Percentiles rank a stretch among this genome's conserved stretches.
These are phyloP conservation scores for Prinsepia uniflora DNA, from an alignment of 306 rosid genomes.

Conservation along the genomic window DNA sequence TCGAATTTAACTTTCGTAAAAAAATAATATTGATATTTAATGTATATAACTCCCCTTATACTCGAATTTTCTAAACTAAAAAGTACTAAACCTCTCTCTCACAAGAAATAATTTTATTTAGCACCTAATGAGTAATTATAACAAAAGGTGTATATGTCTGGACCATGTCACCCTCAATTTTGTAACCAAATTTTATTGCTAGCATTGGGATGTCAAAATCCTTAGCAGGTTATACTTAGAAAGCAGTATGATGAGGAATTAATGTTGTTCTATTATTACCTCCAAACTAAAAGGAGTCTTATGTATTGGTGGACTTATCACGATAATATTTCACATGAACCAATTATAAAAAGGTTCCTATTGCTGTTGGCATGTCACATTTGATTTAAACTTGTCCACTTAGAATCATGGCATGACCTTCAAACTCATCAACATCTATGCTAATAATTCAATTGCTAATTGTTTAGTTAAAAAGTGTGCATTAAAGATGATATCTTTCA, in stretches of 20 bases:
- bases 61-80: no score
- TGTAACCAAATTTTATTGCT: not conserved
- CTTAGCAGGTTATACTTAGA: not conserved
- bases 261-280: not conserved
- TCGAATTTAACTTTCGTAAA: no score
- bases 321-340: conserved; percentile 28
- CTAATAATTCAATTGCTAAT: conserved; percentile 13
- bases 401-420: conserved; percentile 33
- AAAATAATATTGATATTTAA: no score
- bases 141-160: no score
- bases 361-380: conserved; percentile 45
- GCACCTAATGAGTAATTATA: not conserved
- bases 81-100: no score
- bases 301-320: conserved; percentile 24
- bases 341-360: conserved; percentile 26
- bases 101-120: no score
- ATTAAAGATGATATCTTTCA: conserved; percentile 19
- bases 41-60: no score
- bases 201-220: not conserved
- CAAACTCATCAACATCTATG: conserved; percentile 18
- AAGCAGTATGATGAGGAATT: not conserved
- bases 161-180: no score
- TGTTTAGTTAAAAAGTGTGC: conserved; percentile 15
- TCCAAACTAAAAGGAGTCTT: conserved; percentile 24
- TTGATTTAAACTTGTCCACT: conserved; percentile 15